Evolutionary conservation across 495 filamentous ascomycete species (phyloP).

Genomic region (Lindgomyces ingoldianus): DNA sequence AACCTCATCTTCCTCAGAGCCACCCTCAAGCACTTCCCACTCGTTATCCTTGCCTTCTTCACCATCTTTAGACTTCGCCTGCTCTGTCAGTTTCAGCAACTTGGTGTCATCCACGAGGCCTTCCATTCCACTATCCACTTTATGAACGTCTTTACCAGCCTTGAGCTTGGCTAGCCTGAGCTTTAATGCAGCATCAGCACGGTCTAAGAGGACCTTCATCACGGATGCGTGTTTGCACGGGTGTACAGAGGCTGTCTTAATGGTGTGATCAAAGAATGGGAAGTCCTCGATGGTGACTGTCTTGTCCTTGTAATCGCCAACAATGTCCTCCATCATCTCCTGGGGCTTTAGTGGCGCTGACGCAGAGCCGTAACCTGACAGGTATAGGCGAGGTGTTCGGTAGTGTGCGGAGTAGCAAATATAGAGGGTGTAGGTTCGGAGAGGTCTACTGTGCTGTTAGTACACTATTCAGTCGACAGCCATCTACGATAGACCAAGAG

Average conservation of each 20-base stretch:
- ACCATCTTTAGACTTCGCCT: constrained; percentile 45
- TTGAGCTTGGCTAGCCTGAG: constrained; percentile 79
- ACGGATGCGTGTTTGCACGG: constrained; percentile 91
- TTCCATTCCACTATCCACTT: constrained; percentile 62
- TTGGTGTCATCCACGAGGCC: constrained; percentile 64
- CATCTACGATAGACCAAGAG: background rate
- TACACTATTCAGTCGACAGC: background rate
- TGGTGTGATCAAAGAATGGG: constrained; percentile 75
- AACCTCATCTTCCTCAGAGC: constrained; percentile 71
- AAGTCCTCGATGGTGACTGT: constrained; percentile 98
- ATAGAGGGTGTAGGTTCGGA: constrained; percentile 94
- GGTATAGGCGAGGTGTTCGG: constrained; percentile 91
- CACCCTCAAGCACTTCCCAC: constrained; percentile 76
- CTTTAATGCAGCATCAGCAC: constrained; percentile 90
- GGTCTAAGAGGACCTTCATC: constrained; percentile 97
- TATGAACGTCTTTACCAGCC: constrained; percentile 54
- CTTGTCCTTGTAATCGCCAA: constrained; percentile 99
- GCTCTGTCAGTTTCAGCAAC: constrained; percentile 47
- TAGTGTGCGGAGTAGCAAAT: constrained; percentile 97
- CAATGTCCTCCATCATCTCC: constrained; percentile 98
- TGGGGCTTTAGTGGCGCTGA: constrained; percentile 83
- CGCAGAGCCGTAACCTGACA: constrained; percentile 83
- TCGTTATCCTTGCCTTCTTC: constrained; percentile 64
- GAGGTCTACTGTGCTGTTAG: constrained; percentile 56
- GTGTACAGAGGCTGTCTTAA: constrained; percentile 96